A percentile compares a stretch with the other conserved stretches of the same genome.
These are phyloP conservation scores for Fusarium sp. DNA, from an alignment of 2,329 filamentous ascomycete species.

Conservation along the genomic window DNA sequence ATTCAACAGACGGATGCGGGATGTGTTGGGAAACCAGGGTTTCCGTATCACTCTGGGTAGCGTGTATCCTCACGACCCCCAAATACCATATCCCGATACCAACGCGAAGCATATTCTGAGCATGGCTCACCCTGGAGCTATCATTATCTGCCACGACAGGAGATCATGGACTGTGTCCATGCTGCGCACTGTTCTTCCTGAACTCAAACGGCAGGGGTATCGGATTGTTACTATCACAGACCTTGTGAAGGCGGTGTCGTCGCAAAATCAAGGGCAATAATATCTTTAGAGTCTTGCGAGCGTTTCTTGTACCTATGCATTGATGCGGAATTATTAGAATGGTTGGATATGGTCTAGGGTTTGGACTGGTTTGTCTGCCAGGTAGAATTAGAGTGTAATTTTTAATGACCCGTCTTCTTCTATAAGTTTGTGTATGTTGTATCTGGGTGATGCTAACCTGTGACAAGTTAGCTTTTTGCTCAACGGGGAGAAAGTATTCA, in stretches of 20 bases:
- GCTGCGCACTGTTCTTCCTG: conserved; percentile 77
- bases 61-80: conserved; percentile 93
- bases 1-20: conserved; percentile 78
- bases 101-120: conserved; percentile 85
- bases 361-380: not conserved
- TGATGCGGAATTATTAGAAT: not conserved
- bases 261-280: conserved; percentile 41
- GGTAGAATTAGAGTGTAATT: conserved; percentile 45
- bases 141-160: conserved; percentile 89
- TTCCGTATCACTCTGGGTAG: conserved; percentile 83
- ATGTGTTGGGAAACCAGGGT: conserved; percentile 67
- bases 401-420: conserved; percentile 50
- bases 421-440: conserved; percentile 47
- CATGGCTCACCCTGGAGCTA: conserved; percentile 79
- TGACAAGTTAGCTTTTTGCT: not conserved
- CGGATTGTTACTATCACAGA: conserved; percentile 77
- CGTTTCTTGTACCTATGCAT: not conserved
- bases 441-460: conserved; percentile 50
- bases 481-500: conserved; percentile 9
- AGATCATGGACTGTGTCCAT: conserved; percentile 86
- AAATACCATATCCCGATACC: conserved; percentile 74
- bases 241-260: conserved; percentile 62
- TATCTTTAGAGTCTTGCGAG: not conserved
- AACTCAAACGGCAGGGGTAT: conserved; percentile 77
- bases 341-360: not conserved